phyloP scores from a whole-genome alignment of 2,329 filamentous ascomycete species.

The Penicillium sp. region DNA sequence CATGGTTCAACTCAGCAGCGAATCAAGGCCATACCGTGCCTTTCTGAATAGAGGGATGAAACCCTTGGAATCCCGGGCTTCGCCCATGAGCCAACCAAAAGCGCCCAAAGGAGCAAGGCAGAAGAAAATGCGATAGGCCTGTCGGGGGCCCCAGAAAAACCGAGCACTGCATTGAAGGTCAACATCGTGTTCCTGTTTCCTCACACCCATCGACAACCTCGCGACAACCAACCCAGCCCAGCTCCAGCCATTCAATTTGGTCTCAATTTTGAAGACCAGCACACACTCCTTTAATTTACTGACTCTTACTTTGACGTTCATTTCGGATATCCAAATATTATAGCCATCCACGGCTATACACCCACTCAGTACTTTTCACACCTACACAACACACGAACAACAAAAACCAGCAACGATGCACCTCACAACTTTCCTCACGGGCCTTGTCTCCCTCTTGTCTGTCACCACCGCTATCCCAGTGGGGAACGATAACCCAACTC shows the following conservation, averaged over 20 bases:
- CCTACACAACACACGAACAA: neutral
- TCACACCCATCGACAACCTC: conserved; percentile 1
- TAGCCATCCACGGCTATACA: neutral
- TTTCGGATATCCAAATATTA: conserved; percentile 1
- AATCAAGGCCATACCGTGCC: neutral
- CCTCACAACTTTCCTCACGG: conserved; percentile 12
- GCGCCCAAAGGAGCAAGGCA: conserved; percentile 2
- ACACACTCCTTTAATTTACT: neutral
- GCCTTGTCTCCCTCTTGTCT: conserved; percentile 14
- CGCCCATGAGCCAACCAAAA: conserved; percentile 1
- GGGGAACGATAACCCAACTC: neutral
- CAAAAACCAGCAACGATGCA: conserved; percentile 10
- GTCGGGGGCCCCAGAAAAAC: neutral
- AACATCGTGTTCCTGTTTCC: neutral
- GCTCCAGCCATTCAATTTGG: conserved; percentile 21
- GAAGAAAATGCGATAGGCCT: neutral
- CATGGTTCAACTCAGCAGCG: neutral
- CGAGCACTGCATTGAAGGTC: neutral
- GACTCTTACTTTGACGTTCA: neutral
- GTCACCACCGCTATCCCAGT: conserved; percentile 17
- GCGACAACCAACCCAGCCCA: conserved; percentile 7
- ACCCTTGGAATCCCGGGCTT: conserved; percentile 8
- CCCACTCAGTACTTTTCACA: neutral
- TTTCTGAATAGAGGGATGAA: conserved; percentile 8
- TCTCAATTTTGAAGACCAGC: neutral